Percentiles rank a stretch among this genome's conserved stretches.
Evolutionary conservation across 2,329 filamentous ascomycete genomes (phyloP).

Genomic region (Sporothrix mexicana): DNA sequence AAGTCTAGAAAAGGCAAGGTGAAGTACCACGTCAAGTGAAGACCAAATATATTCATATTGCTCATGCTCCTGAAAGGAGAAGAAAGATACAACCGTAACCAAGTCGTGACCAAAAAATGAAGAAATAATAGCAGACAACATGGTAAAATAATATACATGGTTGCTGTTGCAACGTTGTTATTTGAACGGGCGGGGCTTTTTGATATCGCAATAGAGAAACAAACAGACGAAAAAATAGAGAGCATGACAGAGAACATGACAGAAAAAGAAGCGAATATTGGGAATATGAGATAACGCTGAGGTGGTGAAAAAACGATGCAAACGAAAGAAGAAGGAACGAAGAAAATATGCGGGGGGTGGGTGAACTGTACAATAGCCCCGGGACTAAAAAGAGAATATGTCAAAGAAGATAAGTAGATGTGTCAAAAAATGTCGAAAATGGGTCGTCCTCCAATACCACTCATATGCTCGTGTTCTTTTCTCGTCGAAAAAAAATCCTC

Average conservation of each 20-base stretch:
- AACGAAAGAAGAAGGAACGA: conserved; percentile 8
- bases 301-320: neutral
- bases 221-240: neutral
- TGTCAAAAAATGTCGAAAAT: neutral
- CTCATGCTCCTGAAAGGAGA: neutral
- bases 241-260: no score
- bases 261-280: conserved; percentile 9
- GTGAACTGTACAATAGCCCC: neutral
- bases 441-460: conserved; percentile 11
- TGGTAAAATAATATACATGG: neutral
- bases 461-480: conserved; percentile 18
- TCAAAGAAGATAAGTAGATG: neutral
- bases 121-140: neutral
- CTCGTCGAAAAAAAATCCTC: neutral
- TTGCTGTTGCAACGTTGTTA: neutral
- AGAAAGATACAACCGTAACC: neutral
- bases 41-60: neutral
- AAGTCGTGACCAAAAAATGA: neutral
- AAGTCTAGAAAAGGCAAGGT: neutral
- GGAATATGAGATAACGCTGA: conserved; percentile 24
- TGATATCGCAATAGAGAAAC: neutral
- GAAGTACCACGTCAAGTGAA: neutral
- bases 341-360: neutral
- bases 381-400: neutral
- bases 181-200: neutral